A percentile compares a stretch with the other conserved stretches of the same genome.
Conservation (phyloP, 1,284 basidiomycete species). For the Ceratobasidium sp. region DNA sequence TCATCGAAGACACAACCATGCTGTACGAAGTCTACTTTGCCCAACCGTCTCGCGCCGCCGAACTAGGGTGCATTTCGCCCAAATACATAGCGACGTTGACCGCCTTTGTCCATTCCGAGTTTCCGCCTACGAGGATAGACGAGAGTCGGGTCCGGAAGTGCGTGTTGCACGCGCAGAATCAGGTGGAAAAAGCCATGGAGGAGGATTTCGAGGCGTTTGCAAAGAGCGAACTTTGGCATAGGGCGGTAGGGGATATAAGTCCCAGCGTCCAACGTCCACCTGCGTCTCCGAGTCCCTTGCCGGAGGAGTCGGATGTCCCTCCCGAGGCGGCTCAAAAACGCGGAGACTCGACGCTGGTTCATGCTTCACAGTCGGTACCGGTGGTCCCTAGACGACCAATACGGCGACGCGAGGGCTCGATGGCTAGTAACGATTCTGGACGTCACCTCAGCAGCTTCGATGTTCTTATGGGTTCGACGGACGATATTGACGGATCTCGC, state of each 20-base stretch:
- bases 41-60: constrained; percentile 67
- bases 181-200: constrained; percentile 90
- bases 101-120: constrained; percentile 70
- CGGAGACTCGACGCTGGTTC: constrained; percentile 18
- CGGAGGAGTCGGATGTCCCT: constrained; percentile 24
- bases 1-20: constrained; percentile 85
- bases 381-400: constrained; percentile 36
- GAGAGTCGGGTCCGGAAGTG: constrained; percentile 77
- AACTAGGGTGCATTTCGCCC: constrained; percentile 73
- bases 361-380: constrained; percentile 36
- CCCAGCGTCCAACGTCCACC: constrained; percentile 39
- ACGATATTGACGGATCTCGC: constrained; percentile 67
- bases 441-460: constrained; percentile 69
- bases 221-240: constrained; percentile 89
- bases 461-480: constrained; percentile 72
- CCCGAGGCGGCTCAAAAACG: constrained; percentile 9
- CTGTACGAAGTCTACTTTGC: constrained; percentile 89
- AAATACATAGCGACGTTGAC: constrained; percentile 77
- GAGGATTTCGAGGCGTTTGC: constrained; percentile 92
- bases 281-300: not conserved
- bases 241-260: constrained; percentile 82
- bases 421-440: constrained; percentile 32
- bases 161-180: constrained; percentile 85
- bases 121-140: constrained; percentile 55
- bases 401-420: constrained; percentile 23